Percentiles rank a stretch among this genome's conserved stretches.
Conservation (phyloP, 441 rosid genomes). For the Adansonia rubrostipa region DNA sequence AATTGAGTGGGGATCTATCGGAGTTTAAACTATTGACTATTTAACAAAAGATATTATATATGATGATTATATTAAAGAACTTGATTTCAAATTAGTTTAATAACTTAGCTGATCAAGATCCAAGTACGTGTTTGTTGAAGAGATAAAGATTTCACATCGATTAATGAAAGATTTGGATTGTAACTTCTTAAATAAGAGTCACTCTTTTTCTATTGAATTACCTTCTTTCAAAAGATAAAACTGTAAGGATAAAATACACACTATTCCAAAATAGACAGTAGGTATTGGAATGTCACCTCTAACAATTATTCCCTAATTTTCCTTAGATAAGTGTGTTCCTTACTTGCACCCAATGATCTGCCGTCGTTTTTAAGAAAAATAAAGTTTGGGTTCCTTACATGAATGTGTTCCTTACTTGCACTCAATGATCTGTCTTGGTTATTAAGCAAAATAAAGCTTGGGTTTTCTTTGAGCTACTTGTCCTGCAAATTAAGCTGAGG, state of each 20-base stretch:
- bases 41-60: not conserved
- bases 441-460: not conserved
- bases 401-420: not conserved
- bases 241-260: no score
- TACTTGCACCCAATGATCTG: not conserved
- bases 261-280: no score
- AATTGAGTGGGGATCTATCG: not conserved
- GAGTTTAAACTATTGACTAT: not conserved
- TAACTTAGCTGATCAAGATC: not conserved
- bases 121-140: not conserved
- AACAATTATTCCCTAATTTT: no score
- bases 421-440: not conserved
- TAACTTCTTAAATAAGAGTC: no score
- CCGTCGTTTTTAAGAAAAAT: not conserved
- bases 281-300: no score
- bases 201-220: no score
- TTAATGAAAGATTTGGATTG: no score
- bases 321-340: not conserved
- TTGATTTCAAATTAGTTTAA: not conserved
- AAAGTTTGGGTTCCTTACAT: not conserved
- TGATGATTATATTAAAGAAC: not conserved
- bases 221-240: no score
- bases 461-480: not conserved
- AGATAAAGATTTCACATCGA: no score
- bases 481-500: not conserved